Evolutionary conservation across 2,329 filamentous ascomycete species (phyloP).

Genomic region (Acephala macrosclerotiorum): DNA sequence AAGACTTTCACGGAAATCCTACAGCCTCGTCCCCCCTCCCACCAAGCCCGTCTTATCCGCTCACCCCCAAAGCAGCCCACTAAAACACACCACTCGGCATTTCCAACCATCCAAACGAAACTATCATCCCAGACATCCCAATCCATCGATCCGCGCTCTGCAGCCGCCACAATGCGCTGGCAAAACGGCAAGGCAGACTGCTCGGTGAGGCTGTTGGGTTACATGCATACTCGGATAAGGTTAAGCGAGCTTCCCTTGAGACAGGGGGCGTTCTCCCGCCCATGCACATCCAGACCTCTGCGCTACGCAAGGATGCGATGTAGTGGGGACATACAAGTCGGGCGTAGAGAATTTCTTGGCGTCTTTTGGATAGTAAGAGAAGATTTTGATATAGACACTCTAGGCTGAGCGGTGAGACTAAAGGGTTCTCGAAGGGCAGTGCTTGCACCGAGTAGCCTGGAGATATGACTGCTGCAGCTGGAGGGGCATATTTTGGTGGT

Average conservation of each 20-base stretch:
- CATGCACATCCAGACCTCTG: background rate
- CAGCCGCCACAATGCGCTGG: background rate
- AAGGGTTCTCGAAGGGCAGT: background rate
- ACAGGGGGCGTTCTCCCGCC: background rate
- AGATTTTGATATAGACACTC: background rate
- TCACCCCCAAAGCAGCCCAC: background rate
- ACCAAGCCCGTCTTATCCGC: background rate
- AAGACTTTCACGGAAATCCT: background rate
- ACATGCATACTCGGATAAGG: background rate
- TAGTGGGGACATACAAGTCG: constrained; percentile 1
- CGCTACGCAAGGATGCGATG: background rate
- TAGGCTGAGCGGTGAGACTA: background rate
- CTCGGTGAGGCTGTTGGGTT: background rate
- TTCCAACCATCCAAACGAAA: background rate
- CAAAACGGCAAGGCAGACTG: constrained; percentile 4
- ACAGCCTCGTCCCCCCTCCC: background rate
- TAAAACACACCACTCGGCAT: background rate
- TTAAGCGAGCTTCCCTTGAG: background rate
- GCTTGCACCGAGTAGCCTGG: background rate
- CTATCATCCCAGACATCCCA: background rate
- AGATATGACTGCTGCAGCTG: no score
- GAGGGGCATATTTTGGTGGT: background rate
- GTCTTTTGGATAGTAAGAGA: background rate
- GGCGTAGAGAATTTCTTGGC: background rate
- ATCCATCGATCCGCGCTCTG: background rate